These are phyloP conservation scores for Agaricales sp. DNA, from an alignment of 1,284 basidiomycete genomes.

Conservation along the genomic window DNA sequence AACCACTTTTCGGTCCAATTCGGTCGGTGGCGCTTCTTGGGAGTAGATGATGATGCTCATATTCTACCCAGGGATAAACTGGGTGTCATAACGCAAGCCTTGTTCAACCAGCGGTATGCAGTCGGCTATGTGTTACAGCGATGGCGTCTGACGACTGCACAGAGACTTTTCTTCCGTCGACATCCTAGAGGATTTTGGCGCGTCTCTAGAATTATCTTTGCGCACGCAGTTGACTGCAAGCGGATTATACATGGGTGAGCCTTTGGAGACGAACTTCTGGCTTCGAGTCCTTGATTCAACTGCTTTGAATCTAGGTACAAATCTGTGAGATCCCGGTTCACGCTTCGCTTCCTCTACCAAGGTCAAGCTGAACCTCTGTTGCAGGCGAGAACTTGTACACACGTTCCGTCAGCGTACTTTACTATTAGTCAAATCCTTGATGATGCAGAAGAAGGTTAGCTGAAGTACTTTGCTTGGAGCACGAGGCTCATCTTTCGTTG, in stretches of 20 bases:
- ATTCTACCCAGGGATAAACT: conserved; percentile 66
- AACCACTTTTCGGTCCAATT: conserved; percentile 83
- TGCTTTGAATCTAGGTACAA: conserved; percentile 52
- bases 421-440: conserved; percentile 89
- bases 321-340: conserved; percentile 58
- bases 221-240: conserved; percentile 69
- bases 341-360: too few species aligned
- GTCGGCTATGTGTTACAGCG: conserved; percentile 1
- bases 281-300: conserved; percentile 2
- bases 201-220: conserved; percentile 59
- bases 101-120: conserved; percentile 81
- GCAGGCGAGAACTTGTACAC: conserved; percentile 81
- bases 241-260: conserved; percentile 77
- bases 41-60: conserved; percentile 5
- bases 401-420: conserved; percentile 91
- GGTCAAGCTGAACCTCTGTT: too few species aligned
- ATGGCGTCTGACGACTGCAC: conserved; percentile 1
- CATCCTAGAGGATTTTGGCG: conserved; percentile 78
- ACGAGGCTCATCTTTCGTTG: conserved; percentile 6
- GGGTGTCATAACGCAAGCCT: conserved; percentile 88
- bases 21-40: conserved; percentile 32
- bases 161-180: conserved; percentile 79
- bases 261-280: too few species aligned
- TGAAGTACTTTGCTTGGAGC: conserved; percentile 1
- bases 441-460: conserved; percentile 80